Evolutionary conservation across 805 yeast species (phyloP).

Genomic region (Candida verbasci): DNA sequence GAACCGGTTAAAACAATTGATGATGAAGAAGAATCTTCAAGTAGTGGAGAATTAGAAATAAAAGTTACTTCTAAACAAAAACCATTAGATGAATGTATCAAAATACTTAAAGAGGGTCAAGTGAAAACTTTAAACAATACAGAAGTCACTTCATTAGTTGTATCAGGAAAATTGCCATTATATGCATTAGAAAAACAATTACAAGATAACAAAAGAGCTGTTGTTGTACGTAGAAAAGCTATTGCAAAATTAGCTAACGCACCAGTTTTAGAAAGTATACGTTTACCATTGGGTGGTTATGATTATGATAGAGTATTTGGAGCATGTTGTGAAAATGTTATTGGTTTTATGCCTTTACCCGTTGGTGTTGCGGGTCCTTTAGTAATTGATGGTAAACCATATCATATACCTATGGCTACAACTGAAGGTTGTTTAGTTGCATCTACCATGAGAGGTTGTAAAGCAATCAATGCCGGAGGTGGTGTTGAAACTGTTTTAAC

Average conservation of each 20-base stretch:
- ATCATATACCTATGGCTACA: conserved; percentile 97
- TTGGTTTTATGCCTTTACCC: conserved; percentile 95
- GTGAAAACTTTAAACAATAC: conserved; percentile 62
- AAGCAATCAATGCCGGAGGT: conserved; percentile 95
- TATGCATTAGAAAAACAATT: conserved; percentile 93
- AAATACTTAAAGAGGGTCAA: conserved; percentile 65
- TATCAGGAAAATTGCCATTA: conserved; percentile 76
- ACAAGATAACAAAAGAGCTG: conserved; percentile 88
- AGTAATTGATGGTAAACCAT: conserved; percentile 81
- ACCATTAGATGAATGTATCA: conserved; percentile 61
- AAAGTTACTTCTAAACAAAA: conserved; percentile 23
- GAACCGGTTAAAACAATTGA: conserved; percentile 26
- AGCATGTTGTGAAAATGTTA: conserved; percentile 98
- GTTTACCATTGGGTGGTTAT: conserved; percentile 76
- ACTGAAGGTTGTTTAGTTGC: conserved; percentile 99
- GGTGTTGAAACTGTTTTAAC: conserved; percentile 91
- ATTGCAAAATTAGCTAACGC: conserved; percentile 79
- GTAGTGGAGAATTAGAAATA: conserved; percentile 24
- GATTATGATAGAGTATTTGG: conserved; percentile 96
- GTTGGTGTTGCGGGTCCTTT: conserved; percentile 98
- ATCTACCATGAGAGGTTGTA: conserved; percentile 98
- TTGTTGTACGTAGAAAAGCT: conserved; percentile 86
- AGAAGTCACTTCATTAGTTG: conserved; percentile 70
- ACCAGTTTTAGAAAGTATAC: conserved; percentile 65
- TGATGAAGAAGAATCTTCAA: conserved; percentile 12